A percentile compares a stretch with the other conserved stretches of the same genome.
Conservation (phyloP, 2,329 filamentous ascomycete species). For the Pezicula radicicola region DNA sequence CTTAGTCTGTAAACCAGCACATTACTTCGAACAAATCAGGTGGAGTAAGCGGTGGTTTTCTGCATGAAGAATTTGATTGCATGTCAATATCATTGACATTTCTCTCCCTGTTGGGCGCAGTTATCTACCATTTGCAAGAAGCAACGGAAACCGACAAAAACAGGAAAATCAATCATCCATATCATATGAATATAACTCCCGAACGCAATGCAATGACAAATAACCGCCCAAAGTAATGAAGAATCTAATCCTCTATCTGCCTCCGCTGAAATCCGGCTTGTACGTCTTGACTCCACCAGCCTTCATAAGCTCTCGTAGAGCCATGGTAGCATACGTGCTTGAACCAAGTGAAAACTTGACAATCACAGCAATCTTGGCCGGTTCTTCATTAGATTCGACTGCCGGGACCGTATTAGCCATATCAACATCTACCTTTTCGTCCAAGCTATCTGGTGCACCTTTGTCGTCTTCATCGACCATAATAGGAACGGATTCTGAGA, state of each 20-base stretch:
- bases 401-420: not conserved
- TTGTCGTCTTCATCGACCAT: no score
- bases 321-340: slow-evolving; percentile 84
- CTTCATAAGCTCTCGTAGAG: slow-evolving; percentile 75
- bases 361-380: slow-evolving; percentile 60
- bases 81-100: no score
- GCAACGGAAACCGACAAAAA: no score
- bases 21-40: no score
- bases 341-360: slow-evolving; percentile 74
- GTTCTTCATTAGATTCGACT: not conserved
- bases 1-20: no score
- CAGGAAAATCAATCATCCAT: not conserved
- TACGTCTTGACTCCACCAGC: slow-evolving; percentile 58
- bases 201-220: not conserved
- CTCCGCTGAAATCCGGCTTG: slow-evolving; percentile 56
- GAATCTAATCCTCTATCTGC: slow-evolving; percentile 8
- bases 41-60: no score
- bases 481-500: no score
- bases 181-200: not conserved
- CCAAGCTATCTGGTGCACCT: not conserved
- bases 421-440: not conserved
- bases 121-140: no score
- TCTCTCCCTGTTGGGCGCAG: no score
- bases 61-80: no score
- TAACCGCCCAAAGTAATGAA: not conserved